These are phyloP conservation scores for Sporobolus alterniflorus DNA, from an alignment of 202 grass and related monocot species.

Conservation along the genomic window DNA sequence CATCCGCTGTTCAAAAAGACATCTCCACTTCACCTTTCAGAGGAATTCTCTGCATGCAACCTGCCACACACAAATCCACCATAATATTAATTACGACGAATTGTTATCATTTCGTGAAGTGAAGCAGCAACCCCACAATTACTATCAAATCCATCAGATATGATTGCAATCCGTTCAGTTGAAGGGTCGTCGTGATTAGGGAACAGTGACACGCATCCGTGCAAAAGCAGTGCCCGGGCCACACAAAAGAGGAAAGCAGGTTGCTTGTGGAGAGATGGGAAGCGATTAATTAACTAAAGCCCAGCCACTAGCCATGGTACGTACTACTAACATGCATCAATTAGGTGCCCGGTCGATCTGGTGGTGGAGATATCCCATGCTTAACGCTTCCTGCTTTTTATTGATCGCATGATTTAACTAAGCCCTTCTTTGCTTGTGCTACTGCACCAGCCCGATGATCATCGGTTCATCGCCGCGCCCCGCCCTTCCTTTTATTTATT, in stretches of 20 bases:
- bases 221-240: not conserved
- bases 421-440: not conserved
- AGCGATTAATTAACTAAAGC: slow-evolving; percentile 11
- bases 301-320: not conserved
- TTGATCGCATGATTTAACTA: not conserved
- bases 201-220: not conserved
- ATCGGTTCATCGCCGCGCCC: too few relatives aligned
- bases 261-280: not conserved
- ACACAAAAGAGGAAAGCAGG: not conserved
- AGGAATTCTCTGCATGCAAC: not conserved
- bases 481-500: too few relatives aligned
- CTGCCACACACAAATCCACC: not conserved
- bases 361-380: not conserved
- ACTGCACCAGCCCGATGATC: not conserved
- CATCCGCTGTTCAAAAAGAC: not conserved
- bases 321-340: not conserved
- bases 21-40: not conserved
- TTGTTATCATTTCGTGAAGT: not conserved
- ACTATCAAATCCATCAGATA: not conserved
- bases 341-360: too few relatives aligned
- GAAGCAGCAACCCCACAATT: not conserved
- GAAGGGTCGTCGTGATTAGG: too few relatives aligned
- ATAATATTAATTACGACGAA: not conserved
- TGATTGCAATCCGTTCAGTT: too few relatives aligned
- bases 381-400: slow-evolving; percentile 4